Conservation (phyloP, 805 yeast species). For the Blastobotrys attinorum region DNA sequence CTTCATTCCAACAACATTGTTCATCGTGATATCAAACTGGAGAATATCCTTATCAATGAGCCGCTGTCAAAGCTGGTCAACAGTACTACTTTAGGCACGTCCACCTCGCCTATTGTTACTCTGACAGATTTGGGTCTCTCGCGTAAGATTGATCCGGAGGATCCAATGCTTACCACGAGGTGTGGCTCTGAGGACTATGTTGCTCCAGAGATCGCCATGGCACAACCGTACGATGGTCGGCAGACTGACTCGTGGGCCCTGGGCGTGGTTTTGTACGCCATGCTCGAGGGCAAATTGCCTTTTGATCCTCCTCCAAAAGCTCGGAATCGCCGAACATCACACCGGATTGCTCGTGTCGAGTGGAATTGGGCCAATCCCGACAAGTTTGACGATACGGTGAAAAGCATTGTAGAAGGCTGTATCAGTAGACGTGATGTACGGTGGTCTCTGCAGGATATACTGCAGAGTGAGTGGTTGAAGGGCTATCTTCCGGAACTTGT, state of each 20-base stretch:
- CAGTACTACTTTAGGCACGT: conserved; percentile 24
- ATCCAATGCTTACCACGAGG: conserved; percentile 68
- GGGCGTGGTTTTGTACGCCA: conserved; percentile 82
- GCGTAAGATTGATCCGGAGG: conserved; percentile 50
- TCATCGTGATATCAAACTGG: conserved; percentile 89
- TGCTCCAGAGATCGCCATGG: conserved; percentile 88
- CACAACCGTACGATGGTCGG: conserved; percentile 84
- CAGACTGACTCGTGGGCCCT: conserved; percentile 92
- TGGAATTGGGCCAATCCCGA: conserved; percentile 71
- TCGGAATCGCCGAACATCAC: conserved; percentile 55
- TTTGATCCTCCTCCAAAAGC: conserved; percentile 63
- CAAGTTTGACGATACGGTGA: conserved; percentile 16
- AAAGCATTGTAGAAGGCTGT: conserved; percentile 39
- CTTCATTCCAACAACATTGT: conserved; percentile 62
- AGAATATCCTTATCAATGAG: conserved; percentile 52
- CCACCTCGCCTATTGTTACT: conserved; percentile 35
- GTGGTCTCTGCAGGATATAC: conserved; percentile 23
- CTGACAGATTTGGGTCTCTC: conserved; percentile 89
- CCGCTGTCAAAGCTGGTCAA: background rate
- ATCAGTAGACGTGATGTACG: conserved; percentile 44
- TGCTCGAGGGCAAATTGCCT: conserved; percentile 82
- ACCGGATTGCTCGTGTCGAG: conserved; percentile 83
- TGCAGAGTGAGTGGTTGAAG: conserved; percentile 14
- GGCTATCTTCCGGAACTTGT: background rate
- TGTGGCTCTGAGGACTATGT: conserved; percentile 98